Evolutionary conservation across 148 eudicot species (phyloP).

Genomic region (Simmondsia chinensis): DNA sequence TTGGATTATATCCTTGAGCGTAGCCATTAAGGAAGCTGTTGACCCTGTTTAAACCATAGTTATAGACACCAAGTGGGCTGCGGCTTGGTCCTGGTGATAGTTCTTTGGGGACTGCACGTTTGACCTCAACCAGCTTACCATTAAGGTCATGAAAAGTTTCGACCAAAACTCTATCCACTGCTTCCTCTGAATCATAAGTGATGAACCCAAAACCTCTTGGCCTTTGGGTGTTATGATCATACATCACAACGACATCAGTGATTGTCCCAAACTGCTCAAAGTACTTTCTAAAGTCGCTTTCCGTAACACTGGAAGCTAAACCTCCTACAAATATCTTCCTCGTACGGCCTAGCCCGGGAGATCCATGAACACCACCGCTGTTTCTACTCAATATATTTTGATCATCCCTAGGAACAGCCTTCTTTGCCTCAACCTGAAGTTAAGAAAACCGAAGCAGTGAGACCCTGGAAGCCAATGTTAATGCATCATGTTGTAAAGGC

Average conservation of each 20-base stretch:
- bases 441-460: slow-evolving; percentile 1
- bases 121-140: slow-evolving; percentile 66
- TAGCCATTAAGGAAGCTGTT: slow-evolving; percentile 41
- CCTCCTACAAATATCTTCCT: slow-evolving; percentile 81
- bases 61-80: slow-evolving; percentile 29
- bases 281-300: slow-evolving; percentile 43
- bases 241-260: slow-evolving; percentile 72
- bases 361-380: slow-evolving; percentile 38
- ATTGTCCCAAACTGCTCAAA: slow-evolving; percentile 65
- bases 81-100: slow-evolving; percentile 49
- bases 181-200: slow-evolving; percentile 61
- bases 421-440: slow-evolving; percentile 64
- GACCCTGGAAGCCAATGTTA: slow-evolving; percentile 3
- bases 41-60: slow-evolving; percentile 34
- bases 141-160: slow-evolving; percentile 63
- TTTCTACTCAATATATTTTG: slow-evolving; percentile 37
- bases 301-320: slow-evolving; percentile 56
- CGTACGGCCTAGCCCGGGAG: slow-evolving; percentile 49
- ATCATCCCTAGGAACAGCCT: slow-evolving; percentile 70
- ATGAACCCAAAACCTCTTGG: slow-evolving; percentile 72
- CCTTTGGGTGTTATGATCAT: slow-evolving; percentile 66
- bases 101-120: slow-evolving; percentile 69
- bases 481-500: neutral
- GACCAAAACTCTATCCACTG: slow-evolving; percentile 47
- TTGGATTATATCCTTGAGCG: slow-evolving; percentile 42